Conservation (phyloP, 495 filamentous ascomycete species). For the Xylaria castorea region DNA sequence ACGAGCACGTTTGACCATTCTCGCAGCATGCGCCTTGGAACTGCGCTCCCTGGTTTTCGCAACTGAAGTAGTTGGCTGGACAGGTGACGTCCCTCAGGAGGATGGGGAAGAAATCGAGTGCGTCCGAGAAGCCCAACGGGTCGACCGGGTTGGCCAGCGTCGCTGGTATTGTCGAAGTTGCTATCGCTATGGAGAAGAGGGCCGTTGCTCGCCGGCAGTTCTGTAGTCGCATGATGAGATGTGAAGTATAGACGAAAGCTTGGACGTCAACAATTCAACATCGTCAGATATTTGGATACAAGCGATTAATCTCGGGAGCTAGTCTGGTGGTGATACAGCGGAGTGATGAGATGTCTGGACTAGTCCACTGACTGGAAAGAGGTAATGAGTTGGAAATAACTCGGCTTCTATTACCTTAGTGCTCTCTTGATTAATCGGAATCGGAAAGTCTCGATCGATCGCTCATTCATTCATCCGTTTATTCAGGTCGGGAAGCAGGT, state of each 20-base stretch:
- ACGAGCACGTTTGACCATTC: conserved; percentile 50
- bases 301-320: not conserved
- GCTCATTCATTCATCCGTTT: not conserved
- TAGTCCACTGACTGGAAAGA: not conserved
- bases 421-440: not conserved
- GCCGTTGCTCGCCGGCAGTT: conserved; percentile 4
- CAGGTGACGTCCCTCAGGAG: conserved; percentile 34
- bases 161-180: conserved; percentile 26
- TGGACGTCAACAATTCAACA: conserved; percentile 12
- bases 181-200: conserved; percentile 26
- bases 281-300: not conserved
- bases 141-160: conserved; percentile 34
- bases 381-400: not conserved
- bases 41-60: conserved; percentile 45
- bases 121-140: conserved; percentile 34
- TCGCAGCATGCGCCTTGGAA: conserved; percentile 54
- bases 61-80: conserved; percentile 52
- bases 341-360: not conserved
- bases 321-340: not conserved
- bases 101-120: conserved; percentile 34
- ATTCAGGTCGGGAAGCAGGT: not conserved
- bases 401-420: not conserved
- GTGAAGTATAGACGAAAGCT: not conserved
- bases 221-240: conserved; percentile 19
- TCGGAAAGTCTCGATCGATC: conserved; percentile 12